Evolutionary conservation across 495 filamentous ascomycete species (phyloP), one percentile per base, ranked within the genome.

Genomic region (Penicillium daleae): DNA sequence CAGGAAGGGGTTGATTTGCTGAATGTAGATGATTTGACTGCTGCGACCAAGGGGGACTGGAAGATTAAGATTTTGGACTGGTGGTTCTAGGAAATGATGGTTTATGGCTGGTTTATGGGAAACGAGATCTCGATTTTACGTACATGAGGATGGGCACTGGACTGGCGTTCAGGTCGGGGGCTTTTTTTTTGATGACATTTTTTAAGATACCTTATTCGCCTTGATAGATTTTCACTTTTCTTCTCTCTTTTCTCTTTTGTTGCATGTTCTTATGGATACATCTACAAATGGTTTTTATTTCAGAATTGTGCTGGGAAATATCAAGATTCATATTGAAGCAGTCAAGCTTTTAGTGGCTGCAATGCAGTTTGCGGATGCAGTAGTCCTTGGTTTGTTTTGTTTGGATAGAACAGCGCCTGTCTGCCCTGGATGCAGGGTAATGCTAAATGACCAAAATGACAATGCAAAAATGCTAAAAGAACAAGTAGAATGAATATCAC

Each of bases 11-110:
- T 89, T 6, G 90, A 90, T 70, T 76, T 92, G 31, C 73, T 96
- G 33, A 95, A 93, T 71, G 91, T 89, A 6, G 92, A 96, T 79
- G 90, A 95, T 76, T 71, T 96, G 57, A 69, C 79, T 21, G 81
- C 69, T 35, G 87, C 83, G 8, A 80, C 83, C 0, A 70, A 66
- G 48, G 67, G 73, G 52, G 74, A 82, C 39, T 86, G 82, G 83
- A 70, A 65, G 26, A 74, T 70, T 31, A 62, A 56, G 33, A 22
- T 80, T 42, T 77, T 77, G 33, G 72, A 76, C 71, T 80, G 76
- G 77, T 79, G 78, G 76, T 51, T 60, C 29, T 75, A 37, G 24
- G 56, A 58, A n/a, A 22, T 22, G 19, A n/a, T 12, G n/a, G 13
- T 35, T 35, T 54, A 27, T 15, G 46, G 12, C 24, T 27, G 9